phyloP scores from a whole-genome alignment of 1,284 basidiomycete genomes.

The Wallemia hederae region DNA sequence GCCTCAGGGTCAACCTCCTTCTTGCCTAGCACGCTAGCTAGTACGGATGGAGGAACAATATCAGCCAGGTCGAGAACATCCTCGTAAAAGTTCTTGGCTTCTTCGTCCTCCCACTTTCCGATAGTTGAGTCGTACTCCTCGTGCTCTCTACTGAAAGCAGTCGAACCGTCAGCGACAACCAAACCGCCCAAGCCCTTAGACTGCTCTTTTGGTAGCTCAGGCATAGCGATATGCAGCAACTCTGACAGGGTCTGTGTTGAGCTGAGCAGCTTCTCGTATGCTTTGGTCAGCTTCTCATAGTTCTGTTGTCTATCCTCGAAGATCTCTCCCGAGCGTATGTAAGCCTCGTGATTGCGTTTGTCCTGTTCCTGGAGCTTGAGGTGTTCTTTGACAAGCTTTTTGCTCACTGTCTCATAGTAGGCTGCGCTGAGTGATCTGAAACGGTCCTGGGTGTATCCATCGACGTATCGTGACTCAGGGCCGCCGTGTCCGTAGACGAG shows the following conservation, averaged over 20 bases:
- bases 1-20: slow-evolving; percentile 5
- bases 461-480: slow-evolving; percentile 19
- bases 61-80: slow-evolving; percentile 73
- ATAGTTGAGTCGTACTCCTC: slow-evolving; percentile 28
- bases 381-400: slow-evolving; percentile 71
- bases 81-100: slow-evolving; percentile 79
- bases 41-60: slow-evolving; percentile 28
- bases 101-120: slow-evolving; percentile 95
- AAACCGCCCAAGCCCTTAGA: slow-evolving; percentile 31
- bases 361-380: slow-evolving; percentile 89
- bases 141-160: slow-evolving; percentile 21
- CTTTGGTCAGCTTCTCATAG: slow-evolving; percentile 91
- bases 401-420: slow-evolving; percentile 71
- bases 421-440: slow-evolving; percentile 78
- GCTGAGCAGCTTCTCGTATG: slow-evolving; percentile 63
- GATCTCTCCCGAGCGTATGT: slow-evolving; percentile 92
- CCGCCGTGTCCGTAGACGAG: background rate
- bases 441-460: slow-evolving; percentile 51
- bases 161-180: slow-evolving; percentile 20
- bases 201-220: slow-evolving; percentile 45
- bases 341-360: slow-evolving; percentile 83
- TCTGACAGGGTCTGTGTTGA: slow-evolving; percentile 73
- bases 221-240: slow-evolving; percentile 48
- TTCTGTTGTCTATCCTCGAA: slow-evolving; percentile 96
- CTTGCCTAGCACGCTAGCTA: slow-evolving; percentile 2